Evolutionary conservation across 768 basidiomycete genomes (phyloP), one percentile per base, ranked within the genome.

Genomic region (Pleurotus platypus): DNA sequence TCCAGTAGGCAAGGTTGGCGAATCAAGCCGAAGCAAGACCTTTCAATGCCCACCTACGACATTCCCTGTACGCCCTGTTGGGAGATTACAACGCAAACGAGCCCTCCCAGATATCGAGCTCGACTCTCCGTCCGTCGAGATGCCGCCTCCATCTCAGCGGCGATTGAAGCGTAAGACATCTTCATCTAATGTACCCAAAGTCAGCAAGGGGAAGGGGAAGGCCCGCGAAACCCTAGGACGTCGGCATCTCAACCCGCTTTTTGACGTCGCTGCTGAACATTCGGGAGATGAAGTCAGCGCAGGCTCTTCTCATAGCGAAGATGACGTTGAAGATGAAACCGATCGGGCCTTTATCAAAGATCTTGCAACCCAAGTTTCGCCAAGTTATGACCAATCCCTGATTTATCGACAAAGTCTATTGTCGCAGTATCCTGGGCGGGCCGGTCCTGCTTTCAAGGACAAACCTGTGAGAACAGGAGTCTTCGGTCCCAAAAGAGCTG

Each of bases 231-330:
- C 45, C 24, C 40, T 18, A 18, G 64, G 60, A 37, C 63, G 45
- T 39, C 65, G 66, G 61, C 30, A 35, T 11, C 62, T 51, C 53
- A 65, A 80, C 67, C 63, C 65, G 1, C 75, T 85, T 65, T 75
- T 90, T 51, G 90, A 90, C 62, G 75, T 82, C 35, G 87, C 86
- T 65, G 92, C 92, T 2, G 69, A 69, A 15, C 92, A 92, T 63
- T 94, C 92, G 7, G 92, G 90, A 16, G 90, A 90, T 57, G 92
- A 93, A 64, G 75, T 77, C 55, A 87, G 86, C 62, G 79, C 76
- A 55, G 89, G 89, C 35, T 75, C 73, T 1, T 86, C 85, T 0
- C 76, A 72, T 35, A 77, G 72, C 62, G 81, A 77, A 59, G 79
- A 82, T 39, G 78, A 81, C 22, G 75, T 72, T 24, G 87, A 87